phyloP scores from a whole-genome alignment of 768 basidiomycete genomes.

The Rhodotorula babjevae region DNA sequence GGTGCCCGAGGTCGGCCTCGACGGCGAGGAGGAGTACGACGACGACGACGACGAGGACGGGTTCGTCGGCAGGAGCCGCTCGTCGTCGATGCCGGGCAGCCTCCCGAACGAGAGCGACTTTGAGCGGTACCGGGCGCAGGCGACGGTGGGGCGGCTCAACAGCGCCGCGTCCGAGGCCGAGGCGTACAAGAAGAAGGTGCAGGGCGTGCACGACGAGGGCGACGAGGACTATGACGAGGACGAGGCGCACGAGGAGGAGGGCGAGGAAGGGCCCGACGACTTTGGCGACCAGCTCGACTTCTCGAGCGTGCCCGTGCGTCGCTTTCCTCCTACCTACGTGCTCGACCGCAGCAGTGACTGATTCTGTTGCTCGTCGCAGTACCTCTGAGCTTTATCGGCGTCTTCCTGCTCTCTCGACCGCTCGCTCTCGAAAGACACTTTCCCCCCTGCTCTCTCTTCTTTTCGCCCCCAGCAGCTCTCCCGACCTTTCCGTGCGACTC shows the following conservation, averaged over 20 bases:
- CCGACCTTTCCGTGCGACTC: no score
- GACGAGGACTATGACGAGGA: conserved; percentile 45
- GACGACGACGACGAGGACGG: conserved; percentile 19
- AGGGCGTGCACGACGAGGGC: conserved; percentile 22
- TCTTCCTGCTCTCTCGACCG: neutral
- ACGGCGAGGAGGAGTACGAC: conserved; percentile 10
- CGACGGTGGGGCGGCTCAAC: neutral
- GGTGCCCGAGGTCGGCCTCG: conserved; percentile 24
- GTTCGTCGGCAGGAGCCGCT: conserved; percentile 2
- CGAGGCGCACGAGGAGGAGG: conserved; percentile 54
- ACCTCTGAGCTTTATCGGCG: conserved; percentile 3
- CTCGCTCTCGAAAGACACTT: neutral
- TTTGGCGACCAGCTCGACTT: conserved; percentile 72
- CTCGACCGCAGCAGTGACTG: no score
- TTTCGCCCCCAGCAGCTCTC: no score
- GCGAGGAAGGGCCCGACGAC: conserved; percentile 50
- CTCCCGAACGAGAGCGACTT: conserved; percentile 61
- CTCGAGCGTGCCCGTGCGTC: conserved; percentile 45
- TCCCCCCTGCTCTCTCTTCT: neutral
- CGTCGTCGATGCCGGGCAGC: conserved; percentile 57
- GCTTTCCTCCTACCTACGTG: no score
- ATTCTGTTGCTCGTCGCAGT: neutral
- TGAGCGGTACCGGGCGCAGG: conserved; percentile 27
- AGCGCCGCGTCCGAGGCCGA: conserved; percentile 22
- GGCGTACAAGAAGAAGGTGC: conserved; percentile 31